Base-by-base conservation (phyloP, 169 alveolate species). In the Hammondia hammondi region DNA sequence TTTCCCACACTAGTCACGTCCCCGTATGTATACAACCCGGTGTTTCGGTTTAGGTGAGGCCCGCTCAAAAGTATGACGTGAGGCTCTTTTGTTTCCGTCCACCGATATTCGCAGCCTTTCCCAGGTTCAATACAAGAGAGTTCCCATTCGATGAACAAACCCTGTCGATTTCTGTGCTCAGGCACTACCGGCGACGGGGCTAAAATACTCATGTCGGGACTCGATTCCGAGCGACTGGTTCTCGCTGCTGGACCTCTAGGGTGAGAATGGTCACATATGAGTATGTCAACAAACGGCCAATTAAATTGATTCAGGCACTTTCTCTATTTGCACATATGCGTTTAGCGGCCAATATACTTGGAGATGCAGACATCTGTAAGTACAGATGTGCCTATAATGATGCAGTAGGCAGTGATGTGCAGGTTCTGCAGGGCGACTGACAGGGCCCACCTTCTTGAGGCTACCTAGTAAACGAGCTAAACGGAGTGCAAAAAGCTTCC, bases 191-290 rank as follows among this genome's bases (percentile, higher is more conserved):
- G 85, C 5, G 48, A 73, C 7, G 85, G 52, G 12, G 81, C 45
- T 27, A 57, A 29, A 32, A 24, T 73, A 5, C 52, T 70, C 48
- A 90, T 52, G 71, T 71, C 91, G 39, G 99, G 99, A 48, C 96
- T 98, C 19, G 98, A 98, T 85, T 97, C 94, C 57, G 99, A 98
- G 94, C 94, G 99, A 88, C 94, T 98, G 12, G 91, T 97, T 37
- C 95, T 98, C 37, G 94, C 99, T 32, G 98, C 98, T 57, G 99
- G 99, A 10, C 98, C 99, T 29, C 96, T 98, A 2, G 99, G 99
- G 85, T 92, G 27, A n/a, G 73, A 6, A 17, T 17, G 67, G 37
- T 17, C 67, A 82, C 4, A 48, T 46, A 6, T 82, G 89, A 17
- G 67, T 82, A 82, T 82, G 10, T 7, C 1, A 14, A 52, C 19